phyloP scores from a whole-genome alignment of 2,329 filamentous ascomycete species.

The Knoxdaviesia proteae region DNA sequence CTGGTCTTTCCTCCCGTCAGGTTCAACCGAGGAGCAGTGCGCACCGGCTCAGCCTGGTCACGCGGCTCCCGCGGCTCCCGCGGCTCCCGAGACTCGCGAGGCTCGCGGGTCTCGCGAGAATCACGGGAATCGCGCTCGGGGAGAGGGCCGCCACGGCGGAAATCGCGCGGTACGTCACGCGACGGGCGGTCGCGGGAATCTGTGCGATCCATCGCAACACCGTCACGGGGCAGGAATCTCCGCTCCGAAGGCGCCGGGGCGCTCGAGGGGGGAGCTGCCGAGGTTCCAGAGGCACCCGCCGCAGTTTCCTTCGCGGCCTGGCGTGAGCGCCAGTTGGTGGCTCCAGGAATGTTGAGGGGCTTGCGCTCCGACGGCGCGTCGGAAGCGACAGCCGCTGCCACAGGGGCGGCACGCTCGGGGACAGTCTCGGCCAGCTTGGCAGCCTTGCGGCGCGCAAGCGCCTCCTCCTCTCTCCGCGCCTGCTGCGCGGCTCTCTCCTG shows the following conservation, averaged over 20 bases:
- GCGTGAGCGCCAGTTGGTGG: conserved; percentile 22
- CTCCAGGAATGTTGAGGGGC: conserved; percentile 11
- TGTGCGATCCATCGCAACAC: conserved; percentile 17
- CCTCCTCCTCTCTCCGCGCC: conserved; percentile 71
- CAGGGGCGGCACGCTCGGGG: not conserved
- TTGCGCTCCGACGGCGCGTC: conserved; percentile 6
- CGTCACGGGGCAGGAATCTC: not conserved
- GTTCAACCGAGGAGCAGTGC: conserved; percentile 27
- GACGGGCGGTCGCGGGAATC: conserved; percentile 22
- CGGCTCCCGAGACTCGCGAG: too few species aligned
- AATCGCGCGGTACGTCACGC: too few species aligned
- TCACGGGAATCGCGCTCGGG: not conserved
- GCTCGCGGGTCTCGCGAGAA: not conserved
- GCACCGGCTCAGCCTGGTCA: too few species aligned
- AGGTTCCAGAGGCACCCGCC: conserved; percentile 13
- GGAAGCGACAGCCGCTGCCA: not conserved
- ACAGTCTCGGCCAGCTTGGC: conserved; percentile 12
- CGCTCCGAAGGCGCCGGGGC: conserved; percentile 3
- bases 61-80: too few species aligned
- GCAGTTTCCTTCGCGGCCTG: conserved; percentile 12
- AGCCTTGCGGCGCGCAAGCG: conserved; percentile 51
- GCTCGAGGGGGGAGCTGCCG: conserved; percentile 11
- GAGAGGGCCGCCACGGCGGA: not conserved
- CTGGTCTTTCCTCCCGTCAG: conserved; percentile 33
- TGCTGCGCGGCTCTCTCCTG: conserved; percentile 47